These are phyloP conservation scores for Arachis monticola DNA, from an alignment of 331 rosid genomes.

Conservation along the genomic window DNA sequence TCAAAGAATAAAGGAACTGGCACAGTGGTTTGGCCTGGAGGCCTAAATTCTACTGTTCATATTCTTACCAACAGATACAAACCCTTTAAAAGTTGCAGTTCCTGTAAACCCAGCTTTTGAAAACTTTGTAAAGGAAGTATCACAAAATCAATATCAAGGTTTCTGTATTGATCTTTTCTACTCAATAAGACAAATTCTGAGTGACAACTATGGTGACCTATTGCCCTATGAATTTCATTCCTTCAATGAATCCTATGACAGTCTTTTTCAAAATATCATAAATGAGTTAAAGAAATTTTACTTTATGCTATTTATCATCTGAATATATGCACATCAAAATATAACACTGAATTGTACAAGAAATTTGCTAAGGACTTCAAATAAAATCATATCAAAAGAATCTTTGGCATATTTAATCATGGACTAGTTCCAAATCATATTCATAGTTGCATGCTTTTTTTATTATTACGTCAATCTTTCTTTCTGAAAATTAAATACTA, in stretches of 20 bases:
- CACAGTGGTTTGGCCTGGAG: conserved; percentile 69
- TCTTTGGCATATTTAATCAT: too few species aligned
- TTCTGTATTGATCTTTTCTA: conserved; percentile 42
- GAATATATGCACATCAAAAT: conserved; percentile 9
- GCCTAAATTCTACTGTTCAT: not conserved
- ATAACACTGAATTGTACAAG: conserved; percentile 5
- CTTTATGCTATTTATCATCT: not conserved
- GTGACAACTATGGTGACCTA: conserved; percentile 36
- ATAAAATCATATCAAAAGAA: not conserved
- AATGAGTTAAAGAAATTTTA: conserved; percentile 44
- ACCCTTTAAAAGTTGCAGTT: conserved; percentile 42
- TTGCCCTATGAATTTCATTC: conserved; percentile 8
- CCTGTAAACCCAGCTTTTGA: conserved; percentile 40
- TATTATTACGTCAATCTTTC: not conserved
- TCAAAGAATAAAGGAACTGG: not conserved
- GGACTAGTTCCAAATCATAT: not conserved
- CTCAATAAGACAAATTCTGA: conserved; percentile 6
- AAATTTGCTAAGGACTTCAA: not conserved
- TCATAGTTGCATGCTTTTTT: not conserved
- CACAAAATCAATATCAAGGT: conserved; percentile 18
- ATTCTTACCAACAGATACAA: conserved; percentile 4
- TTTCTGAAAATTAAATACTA: conserved; percentile 3
- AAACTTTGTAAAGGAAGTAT: conserved; percentile 35
- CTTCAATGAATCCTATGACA: conserved; percentile 44
- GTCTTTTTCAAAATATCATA: conserved; percentile 35